A percentile compares a stretch with the other conserved stretches of the same genome.
phyloP scores from a whole-genome alignment of 495 filamentous ascomycete genomes.

The Aeminium ludgeri region DNA sequence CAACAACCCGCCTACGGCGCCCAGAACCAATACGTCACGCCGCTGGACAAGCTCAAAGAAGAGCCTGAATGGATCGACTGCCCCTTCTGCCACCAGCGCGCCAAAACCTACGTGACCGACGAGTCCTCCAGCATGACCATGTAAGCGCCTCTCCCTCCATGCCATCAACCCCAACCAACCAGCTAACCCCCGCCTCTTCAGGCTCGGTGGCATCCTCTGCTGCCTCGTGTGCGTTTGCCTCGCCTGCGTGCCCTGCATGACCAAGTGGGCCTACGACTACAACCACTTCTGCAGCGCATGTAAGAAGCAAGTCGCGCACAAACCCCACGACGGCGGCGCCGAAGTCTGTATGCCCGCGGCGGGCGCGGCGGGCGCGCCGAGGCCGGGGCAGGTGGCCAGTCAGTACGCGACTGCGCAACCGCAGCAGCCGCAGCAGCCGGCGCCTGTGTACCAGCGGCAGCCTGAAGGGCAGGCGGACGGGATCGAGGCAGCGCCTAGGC shows the following conservation, averaged over 20 bases:
- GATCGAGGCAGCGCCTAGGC: too few relatives aligned
- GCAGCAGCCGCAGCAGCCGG: background rate
- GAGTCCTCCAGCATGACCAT: background rate
- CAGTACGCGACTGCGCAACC: background rate
- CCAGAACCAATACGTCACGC: background rate
- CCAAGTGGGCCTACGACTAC: background rate
- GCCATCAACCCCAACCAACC: background rate
- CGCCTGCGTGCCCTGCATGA: background rate
- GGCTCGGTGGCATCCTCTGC: background rate
- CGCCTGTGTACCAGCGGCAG: background rate
- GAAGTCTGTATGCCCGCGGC: background rate
- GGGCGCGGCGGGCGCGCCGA: background rate
- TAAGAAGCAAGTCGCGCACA: background rate
- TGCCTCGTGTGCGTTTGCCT: constrained; percentile 3
- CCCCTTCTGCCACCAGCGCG: background rate
- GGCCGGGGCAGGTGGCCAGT: background rate
- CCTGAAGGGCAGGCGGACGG: too few relatives aligned
- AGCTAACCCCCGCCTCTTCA: background rate
- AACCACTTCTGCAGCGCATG: background rate
- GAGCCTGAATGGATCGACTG: background rate
- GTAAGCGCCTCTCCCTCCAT: background rate
- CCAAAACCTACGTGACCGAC: background rate
- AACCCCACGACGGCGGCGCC: constrained; percentile 1
- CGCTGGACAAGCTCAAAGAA: background rate
- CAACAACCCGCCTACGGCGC: too few relatives aligned